Conservation (phyloP, 2,329 filamentous ascomycete species). For the Ceratocystis diversiconidia region DNA sequence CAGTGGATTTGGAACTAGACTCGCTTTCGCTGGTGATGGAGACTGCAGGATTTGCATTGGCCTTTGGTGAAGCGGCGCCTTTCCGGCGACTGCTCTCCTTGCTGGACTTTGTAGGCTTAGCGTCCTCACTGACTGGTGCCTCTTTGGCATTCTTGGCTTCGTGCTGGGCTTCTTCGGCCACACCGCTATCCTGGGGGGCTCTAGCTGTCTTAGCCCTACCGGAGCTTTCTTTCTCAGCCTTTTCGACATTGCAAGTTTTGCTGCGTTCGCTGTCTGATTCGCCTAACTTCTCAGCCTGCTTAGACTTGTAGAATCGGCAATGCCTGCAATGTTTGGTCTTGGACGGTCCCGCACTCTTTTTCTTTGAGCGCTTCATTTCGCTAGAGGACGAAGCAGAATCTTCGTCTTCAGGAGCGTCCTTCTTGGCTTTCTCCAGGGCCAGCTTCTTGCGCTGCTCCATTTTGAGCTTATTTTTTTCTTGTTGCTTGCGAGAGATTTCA, state of each 20-base stretch:
- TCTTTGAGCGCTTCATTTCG: conserved; percentile 21
- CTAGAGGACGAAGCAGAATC: not conserved
- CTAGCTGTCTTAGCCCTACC: conserved; percentile 18
- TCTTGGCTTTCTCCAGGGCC: conserved; percentile 20
- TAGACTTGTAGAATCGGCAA: not conserved
- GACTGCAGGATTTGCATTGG: not conserved
- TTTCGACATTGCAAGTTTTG: too few relatives aligned
- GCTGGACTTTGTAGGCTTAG: conserved; percentile 5
- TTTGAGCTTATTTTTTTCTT: conserved; percentile 28
- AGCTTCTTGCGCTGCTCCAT: conserved; percentile 21
- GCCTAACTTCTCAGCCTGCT: conserved; percentile 14
- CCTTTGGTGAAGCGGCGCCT: not conserved
- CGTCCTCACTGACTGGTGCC: not conserved
- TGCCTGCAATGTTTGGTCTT: conserved; percentile 8
- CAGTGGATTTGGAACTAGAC: not conserved
- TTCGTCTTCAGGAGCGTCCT: conserved; percentile 23
- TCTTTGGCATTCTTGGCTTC: conserved; percentile 7
- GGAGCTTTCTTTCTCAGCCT: conserved; percentile 14
- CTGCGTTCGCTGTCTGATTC: not conserved
- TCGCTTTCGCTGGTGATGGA: not conserved
- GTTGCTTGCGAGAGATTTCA: conserved; percentile 30
- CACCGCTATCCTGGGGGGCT: conserved; percentile 10
- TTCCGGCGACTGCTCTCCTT: not conserved
- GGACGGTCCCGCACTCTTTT: not conserved
- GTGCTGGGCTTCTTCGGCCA: conserved; percentile 12